These are phyloP conservation scores for Lasiosphaeria hispida DNA, from an alignment of 495 filamentous ascomycete species.

Conservation along the genomic window DNA sequence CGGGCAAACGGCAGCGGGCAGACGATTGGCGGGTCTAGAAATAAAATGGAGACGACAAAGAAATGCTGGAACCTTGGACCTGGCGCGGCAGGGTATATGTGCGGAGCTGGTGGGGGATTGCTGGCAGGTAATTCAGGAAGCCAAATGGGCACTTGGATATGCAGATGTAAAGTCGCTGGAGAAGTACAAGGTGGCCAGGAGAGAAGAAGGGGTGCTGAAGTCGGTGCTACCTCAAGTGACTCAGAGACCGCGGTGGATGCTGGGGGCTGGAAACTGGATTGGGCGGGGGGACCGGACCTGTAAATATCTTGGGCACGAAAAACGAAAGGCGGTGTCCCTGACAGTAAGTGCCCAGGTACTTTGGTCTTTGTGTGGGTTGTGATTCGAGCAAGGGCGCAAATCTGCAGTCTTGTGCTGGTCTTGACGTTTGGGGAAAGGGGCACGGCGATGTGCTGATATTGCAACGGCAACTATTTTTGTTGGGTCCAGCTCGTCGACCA, in stretches of 20 bases:
- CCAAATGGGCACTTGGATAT: not conserved
- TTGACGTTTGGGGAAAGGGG: constrained; percentile 11
- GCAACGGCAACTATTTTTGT: not conserved
- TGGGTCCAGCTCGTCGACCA: not conserved
- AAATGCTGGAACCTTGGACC: not conserved
- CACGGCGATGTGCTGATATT: constrained; percentile 3
- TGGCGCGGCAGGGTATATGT: not conserved
- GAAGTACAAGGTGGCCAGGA: too few species aligned
- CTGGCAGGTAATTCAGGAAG: too few species aligned
- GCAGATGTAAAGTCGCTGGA: not conserved
- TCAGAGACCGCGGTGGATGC: not conserved
- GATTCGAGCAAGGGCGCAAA: constrained; percentile 8
- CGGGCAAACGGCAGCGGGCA: not conserved
- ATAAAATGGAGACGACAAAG: constrained; percentile 3
- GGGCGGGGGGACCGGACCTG: not conserved
- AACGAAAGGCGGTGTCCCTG: constrained; percentile 10
- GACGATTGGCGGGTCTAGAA: not conserved
- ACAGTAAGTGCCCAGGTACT: not conserved
- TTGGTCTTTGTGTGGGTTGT: not conserved
- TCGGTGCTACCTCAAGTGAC: not conserved
- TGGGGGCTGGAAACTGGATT: not conserved
- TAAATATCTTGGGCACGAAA: not conserved
- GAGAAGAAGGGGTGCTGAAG: too few species aligned
- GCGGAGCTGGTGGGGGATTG: not conserved
- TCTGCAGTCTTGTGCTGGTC: not conserved